phyloP scores from a whole-genome alignment of 23 red algal genomes.

The Agarophyton chilense region DNA sequence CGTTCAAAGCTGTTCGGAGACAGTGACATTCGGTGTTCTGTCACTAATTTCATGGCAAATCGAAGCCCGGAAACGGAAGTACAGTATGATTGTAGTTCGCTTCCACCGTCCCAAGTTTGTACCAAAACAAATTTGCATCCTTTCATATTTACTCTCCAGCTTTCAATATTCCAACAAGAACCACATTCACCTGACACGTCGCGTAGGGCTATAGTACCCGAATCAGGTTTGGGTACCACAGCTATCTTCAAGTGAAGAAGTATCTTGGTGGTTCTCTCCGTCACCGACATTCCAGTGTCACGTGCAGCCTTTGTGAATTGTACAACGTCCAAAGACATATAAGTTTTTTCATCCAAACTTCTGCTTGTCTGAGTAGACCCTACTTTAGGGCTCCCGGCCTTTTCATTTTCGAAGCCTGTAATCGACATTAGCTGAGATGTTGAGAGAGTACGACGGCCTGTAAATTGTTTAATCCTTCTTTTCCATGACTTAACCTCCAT shows the following conservation, averaged over 20 bases:
- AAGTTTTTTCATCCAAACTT: conserved; percentile 11
- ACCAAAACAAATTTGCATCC: conserved; percentile 15
- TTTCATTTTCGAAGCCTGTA: background rate
- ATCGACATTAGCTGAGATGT: conserved; percentile 13
- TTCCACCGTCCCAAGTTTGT: background rate
- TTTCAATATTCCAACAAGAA: conserved; percentile 26
- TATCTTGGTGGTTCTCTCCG: conserved; percentile 11
- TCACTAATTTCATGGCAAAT: conserved; percentile 10
- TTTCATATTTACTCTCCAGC: conserved; percentile 18
- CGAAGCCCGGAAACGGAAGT: background rate
- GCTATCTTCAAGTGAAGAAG: conserved; percentile 48
- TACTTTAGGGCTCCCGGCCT: background rate
- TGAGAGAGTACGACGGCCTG: conserved; percentile 15
- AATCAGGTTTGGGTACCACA: background rate
- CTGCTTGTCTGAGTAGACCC: background rate
- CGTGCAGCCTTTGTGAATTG: too few species aligned
- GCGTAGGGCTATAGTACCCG: background rate
- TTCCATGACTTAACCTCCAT: conserved; percentile 34
- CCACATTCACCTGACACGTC: conserved; percentile 25
- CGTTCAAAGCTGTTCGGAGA: conserved; percentile 7
- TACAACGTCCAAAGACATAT: background rate
- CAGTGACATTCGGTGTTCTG: conserved; percentile 10
- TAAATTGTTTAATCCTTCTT: conserved; percentile 1
- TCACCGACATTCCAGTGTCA: background rate
- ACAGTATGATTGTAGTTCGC: conserved; percentile 3